These are phyloP conservation scores for Rhizopogon vesiculosus DNA, from an alignment of 768 basidiomycete species.

Conservation along the genomic window DNA sequence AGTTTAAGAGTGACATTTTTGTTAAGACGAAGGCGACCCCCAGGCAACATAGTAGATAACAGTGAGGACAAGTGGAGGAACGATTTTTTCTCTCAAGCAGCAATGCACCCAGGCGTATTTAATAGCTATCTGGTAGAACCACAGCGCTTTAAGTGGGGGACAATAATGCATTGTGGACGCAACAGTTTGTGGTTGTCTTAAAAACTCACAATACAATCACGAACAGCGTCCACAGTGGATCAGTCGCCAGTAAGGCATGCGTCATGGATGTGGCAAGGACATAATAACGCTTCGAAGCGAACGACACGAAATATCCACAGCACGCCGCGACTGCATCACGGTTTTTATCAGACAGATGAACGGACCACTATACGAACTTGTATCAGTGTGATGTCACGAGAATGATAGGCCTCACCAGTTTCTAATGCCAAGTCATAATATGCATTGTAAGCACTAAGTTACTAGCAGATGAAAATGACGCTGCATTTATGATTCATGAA, in stretches of 20 bases:
- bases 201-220: not conserved
- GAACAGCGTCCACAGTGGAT: not conserved
- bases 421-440: too few relatives aligned
- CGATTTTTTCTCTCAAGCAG: not conserved
- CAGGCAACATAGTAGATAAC: conserved; percentile 8
- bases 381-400: too few relatives aligned
- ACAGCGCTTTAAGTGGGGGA: not conserved
- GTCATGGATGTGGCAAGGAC: too few relatives aligned
- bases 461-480: too few relatives aligned
- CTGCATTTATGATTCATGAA: too few relatives aligned
- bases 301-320: not conserved
- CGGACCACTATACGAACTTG: too few relatives aligned
- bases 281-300: not conserved
- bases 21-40: conserved; percentile 1
- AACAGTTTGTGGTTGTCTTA: not conserved
- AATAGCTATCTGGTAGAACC: not conserved
- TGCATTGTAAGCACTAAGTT: too few relatives aligned
- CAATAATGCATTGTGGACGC: conserved; percentile 3
- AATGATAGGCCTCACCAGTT: too few relatives aligned
- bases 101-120: not conserved
- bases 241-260: not conserved
- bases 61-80: not conserved
- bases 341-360: not conserved
- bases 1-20: conserved; percentile 5
- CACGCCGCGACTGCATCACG: too few relatives aligned